Evolutionary conservation across 73 alveolate species (phyloP).

Genomic region (Symbiodinium pilosum): DNA sequence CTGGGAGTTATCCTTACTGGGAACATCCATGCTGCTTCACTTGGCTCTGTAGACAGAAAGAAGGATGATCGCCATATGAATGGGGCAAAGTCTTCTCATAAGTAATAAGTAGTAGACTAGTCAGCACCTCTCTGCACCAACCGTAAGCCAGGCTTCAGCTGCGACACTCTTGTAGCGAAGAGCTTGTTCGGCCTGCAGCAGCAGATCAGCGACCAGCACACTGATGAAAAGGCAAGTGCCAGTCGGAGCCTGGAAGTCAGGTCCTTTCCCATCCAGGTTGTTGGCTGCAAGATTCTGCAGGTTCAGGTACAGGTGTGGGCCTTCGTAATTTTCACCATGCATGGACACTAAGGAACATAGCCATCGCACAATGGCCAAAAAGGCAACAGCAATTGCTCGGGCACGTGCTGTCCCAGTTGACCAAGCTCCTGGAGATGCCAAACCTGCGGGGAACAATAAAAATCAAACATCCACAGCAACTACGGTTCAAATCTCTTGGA

Average conservation of each 20-base stretch:
- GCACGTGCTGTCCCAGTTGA: slow-evolving; percentile 43
- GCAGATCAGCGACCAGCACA: not conserved
- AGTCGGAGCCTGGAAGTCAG: slow-evolving; percentile 68
- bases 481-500: too few species aligned
- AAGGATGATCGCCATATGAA: too few species aligned
- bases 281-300: slow-evolving; percentile 18
- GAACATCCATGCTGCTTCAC: too few species aligned
- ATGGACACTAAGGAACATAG: too few species aligned
- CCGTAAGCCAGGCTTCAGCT: slow-evolving; percentile 18
- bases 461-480: too few species aligned
- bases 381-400: too few species aligned
- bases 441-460: slow-evolving; percentile 36
- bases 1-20: slow-evolving; percentile 71
- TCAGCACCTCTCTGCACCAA: too few species aligned
- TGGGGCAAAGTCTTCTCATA: too few species aligned
- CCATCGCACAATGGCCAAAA: too few species aligned
- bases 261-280: slow-evolving; percentile 70
- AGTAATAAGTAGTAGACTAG: too few species aligned
- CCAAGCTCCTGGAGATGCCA: slow-evolving; percentile 67
- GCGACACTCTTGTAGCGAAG: slow-evolving; percentile 80
- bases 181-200: slow-evolving; percentile 38
- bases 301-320: slow-evolving; percentile 54
- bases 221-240: not conserved
- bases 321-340: too few species aligned
- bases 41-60: too few species aligned